Base-by-base conservation (phyloP, 192 early-diverging fungal genomes). In the Umbelopsis ramanniana region DNA sequence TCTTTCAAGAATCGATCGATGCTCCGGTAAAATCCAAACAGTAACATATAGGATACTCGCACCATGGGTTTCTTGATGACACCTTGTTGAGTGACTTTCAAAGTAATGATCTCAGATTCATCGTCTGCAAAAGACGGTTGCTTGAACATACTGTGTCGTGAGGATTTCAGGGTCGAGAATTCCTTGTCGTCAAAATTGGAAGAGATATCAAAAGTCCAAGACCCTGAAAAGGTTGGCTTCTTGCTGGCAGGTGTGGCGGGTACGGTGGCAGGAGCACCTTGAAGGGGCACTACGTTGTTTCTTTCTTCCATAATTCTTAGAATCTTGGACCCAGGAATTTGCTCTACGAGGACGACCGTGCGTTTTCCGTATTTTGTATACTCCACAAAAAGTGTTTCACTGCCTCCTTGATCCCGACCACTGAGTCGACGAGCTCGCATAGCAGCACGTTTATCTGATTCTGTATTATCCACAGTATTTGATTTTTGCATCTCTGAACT, bases 1-100 rank as follows among this genome's bases (percentile, higher is more conserved):
- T 79, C 78, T 35, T 79, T 79, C 33, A 79, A 24, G 52, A 75
- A 79, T 48, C 78, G 73, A 67, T 79, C 78, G 8, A 79, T 71
- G 52, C 70, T 71, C 14, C 73, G 73, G 38, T 74, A 53, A 50
- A 69, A 79, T 2, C 78, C 78, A 53, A 79, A 79, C 10, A 79
- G 8, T 0, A 72, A 54, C 53, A 75, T 48, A 12, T 72, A 45
- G 3, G 70, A 75, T 38, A 79, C 50, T 26, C 78, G 69, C 24
- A 72, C 69, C 63, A 79, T 47, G 12, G 78, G 78, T 37, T 75
- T 74, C 38, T 74, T 74, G 40, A 79, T 72, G 17, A 75, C 70
- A 50, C 78, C 78, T 53, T 75, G 78, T 33, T 79, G 70, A 22
- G 78, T 75, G 9, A 79, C 71, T 52, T 75, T 74, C 11, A 79